These are phyloP conservation scores for Axilococcus clingmanii DNA, from an alignment of 139 green algal genomes.

Conservation along the genomic window DNA sequence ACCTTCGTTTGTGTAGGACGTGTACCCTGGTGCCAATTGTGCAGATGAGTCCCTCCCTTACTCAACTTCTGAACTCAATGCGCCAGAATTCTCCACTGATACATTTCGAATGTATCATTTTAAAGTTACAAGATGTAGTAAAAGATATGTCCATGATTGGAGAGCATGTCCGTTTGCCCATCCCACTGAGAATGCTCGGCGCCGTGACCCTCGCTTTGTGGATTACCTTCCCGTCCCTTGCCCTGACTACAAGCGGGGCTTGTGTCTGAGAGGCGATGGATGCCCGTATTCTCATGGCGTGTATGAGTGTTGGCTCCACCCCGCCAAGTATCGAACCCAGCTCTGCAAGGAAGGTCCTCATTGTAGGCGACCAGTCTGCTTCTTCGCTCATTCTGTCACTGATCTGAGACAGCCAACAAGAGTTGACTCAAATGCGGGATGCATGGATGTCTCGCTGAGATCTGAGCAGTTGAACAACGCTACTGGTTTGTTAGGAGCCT, in stretches of 20 bases:
- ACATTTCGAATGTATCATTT: slow-evolving; percentile 79
- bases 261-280: slow-evolving; percentile 46
- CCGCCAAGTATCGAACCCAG: slow-evolving; percentile 72
- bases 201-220: slow-evolving; percentile 79
- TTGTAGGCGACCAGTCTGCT: slow-evolving; percentile 81
- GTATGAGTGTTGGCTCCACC: slow-evolving; percentile 91
- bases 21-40: too few species aligned
- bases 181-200: slow-evolving; percentile 88
- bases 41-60: too few species aligned
- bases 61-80: slow-evolving; percentile 64
- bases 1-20: too few species aligned
- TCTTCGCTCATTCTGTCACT: slow-evolving; percentile 77
- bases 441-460: too few species aligned
- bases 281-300: slow-evolving; percentile 83
- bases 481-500: too few species aligned
- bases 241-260: slow-evolving; percentile 84
- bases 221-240: slow-evolving; percentile 82
- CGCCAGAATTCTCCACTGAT: slow-evolving; percentile 71
- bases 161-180: slow-evolving; percentile 93
- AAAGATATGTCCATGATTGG: slow-evolving; percentile 90
- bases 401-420: slow-evolving; percentile 60
- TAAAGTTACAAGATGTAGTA: slow-evolving; percentile 75
- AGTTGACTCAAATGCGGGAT: too few species aligned
- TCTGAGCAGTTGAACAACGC: too few species aligned
- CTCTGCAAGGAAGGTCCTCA: slow-evolving; percentile 76